Evolutionary conservation across 306 rosid genomes (phyloP), one percentile per base, ranked within the genome.

Genomic region (Prunus mira): DNA sequence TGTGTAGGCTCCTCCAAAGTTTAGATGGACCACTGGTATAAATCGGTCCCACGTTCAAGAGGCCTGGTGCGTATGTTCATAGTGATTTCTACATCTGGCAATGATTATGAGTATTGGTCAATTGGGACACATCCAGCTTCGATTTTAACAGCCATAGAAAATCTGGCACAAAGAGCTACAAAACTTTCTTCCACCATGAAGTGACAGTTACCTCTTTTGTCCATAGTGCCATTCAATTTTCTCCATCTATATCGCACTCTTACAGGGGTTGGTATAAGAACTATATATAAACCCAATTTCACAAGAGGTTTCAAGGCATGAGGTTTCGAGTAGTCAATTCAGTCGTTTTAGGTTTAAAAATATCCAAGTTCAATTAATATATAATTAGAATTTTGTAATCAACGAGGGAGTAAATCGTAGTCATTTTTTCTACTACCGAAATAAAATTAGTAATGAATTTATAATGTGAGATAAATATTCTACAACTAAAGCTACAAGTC

Each of bases 1-100:
- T 86, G 76, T 57, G 34, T 67, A 15, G 28, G 65, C 45, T 78
- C 76, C 81, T 78, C 76, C 81, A 58, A 80, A 66, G 74, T 69
- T 76, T 67, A 50, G 82, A 62, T 82, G 86, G 86, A 73, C 84
- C 80, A 67, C 77, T 72, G 47, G 75, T n/a, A 57, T 52, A 57
- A 58, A 58, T 79, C 72, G 61, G 71, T 64, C 80, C 78, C 61
- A 51, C 61, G 41, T 46, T 74, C 67, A 17, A 14, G 24, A 20
- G 72, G 20, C 72, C 80, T 66, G 73, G 9, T 46, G 7, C 17
- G 7, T 17, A 4, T 6, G 19, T 34, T 27, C n/a, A 22, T 30
- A 27, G 51, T 28, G 32, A 49, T 65, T 65, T 50, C 67, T n/a
- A 67, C 60, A 24, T 38, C 34, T 77, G 34, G 79, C 79, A 73